Evolutionary conservation across 371 early-diverging fungal genomes (phyloP).

Genomic region (Capniomyces stellatus): DNA sequence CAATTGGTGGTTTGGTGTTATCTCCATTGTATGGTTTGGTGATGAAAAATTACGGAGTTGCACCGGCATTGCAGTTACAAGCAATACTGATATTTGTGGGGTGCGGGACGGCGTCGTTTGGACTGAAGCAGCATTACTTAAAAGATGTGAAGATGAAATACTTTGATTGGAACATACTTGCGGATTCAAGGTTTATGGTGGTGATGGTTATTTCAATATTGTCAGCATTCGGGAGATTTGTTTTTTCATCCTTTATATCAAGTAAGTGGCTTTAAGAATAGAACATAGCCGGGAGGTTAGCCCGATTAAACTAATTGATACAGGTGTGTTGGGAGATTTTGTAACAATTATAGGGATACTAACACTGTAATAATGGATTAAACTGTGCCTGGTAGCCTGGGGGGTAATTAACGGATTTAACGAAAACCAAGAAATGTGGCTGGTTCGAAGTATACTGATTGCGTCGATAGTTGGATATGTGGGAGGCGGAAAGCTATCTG

Average conservation of each 20-base stretch:
- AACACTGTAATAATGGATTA: too few species aligned
- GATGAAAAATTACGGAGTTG: constrained; percentile 7
- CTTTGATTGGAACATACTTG: constrained; percentile 4
- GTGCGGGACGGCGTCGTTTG: constrained; percentile 4
- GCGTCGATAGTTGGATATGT: constrained; percentile 6
- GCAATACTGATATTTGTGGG: constrained; percentile 10
- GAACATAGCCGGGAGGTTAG: constrained; percentile 3
- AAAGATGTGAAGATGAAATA: background rate
- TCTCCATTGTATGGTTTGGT: constrained; percentile 6
- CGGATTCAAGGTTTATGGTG: constrained; percentile 7
- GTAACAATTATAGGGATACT: too few species aligned
- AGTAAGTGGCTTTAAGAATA: constrained; percentile 5
- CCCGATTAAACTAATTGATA: constrained; percentile 1
- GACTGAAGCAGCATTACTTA: constrained; percentile 9
- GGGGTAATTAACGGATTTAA: too few species aligned
- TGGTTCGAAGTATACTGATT: too few species aligned
- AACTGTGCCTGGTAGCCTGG: too few species aligned
- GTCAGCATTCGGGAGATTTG: constrained; percentile 8
- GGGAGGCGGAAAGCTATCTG: constrained; percentile 9
- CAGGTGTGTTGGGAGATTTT: too few species aligned
- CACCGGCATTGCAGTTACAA: constrained; percentile 11
- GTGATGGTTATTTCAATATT: constrained; percentile 9
- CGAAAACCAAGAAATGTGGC: too few species aligned
- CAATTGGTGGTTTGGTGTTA: constrained; percentile 7
- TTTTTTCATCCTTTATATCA: constrained; percentile 11